phyloP scores from a whole-genome alignment of 1,139 yeast species.

The Wickerhamomyces sp. region DNA sequence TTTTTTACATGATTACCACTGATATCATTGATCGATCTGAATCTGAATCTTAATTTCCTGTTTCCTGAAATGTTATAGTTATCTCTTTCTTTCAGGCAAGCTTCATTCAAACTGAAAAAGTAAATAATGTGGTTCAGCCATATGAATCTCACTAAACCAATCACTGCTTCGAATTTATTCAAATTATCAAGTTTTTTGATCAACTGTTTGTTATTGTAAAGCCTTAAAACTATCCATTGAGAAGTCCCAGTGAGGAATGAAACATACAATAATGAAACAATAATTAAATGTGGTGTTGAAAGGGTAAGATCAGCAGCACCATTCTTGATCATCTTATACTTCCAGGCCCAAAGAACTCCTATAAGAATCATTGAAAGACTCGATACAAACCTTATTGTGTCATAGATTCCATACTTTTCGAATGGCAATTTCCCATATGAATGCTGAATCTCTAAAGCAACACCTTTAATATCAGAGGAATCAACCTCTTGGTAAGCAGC shows the following conservation, averaged over 20 bases:
- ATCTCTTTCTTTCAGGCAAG: no score
- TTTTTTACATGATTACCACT: background rate
- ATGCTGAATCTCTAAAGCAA: background rate
- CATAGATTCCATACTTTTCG: background rate
- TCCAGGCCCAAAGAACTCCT: background rate
- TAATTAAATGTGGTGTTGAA: background rate
- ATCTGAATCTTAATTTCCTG: background rate
- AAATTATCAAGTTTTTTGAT: no score
- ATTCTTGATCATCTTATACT: background rate
- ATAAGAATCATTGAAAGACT: background rate
- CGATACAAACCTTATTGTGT: background rate
- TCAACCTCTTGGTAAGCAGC: constrained; percentile 3
- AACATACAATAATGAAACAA: background rate
- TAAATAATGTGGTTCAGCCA: background rate
- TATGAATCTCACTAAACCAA: background rate
- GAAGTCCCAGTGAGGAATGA: background rate
- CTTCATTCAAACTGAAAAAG: background rate
- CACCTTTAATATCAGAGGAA: background rate
- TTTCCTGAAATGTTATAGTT: no score
- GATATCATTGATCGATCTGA: background rate
- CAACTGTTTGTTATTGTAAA: background rate
- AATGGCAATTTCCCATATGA: constrained; percentile 1
- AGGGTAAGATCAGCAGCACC: background rate
- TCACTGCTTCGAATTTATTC: background rate
- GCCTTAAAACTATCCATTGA: background rate